phyloP scores from a whole-genome alignment of 2,329 filamentous ascomycete species.

The Curvularia verruculosa region DNA sequence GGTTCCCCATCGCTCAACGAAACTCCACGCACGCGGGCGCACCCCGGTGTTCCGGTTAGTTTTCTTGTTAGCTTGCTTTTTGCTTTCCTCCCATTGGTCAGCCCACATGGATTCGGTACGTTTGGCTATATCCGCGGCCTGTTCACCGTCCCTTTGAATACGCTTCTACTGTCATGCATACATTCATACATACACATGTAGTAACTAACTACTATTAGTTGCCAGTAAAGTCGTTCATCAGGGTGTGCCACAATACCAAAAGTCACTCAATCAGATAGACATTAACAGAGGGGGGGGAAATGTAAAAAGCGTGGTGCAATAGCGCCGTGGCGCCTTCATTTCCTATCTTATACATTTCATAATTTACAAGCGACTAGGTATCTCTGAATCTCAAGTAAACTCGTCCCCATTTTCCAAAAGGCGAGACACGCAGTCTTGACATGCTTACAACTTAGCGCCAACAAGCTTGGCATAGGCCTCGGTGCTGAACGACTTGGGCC shows the following conservation, averaged over 20 bases:
- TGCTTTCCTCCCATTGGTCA: conserved; percentile 6
- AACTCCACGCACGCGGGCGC: conserved; percentile 7
- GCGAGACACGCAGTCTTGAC: conserved; percentile 12
- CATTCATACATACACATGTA: too few species aligned
- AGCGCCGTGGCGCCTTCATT: conserved; percentile 34
- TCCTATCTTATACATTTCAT: conserved; percentile 44
- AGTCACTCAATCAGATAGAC: too few species aligned
- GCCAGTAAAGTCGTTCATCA: conserved; percentile 20
- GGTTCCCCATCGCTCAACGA: conserved; percentile 30
- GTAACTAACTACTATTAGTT: too few species aligned
- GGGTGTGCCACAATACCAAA: conserved; percentile 37
- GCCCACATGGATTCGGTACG: background rate
- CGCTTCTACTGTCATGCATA: too few species aligned
- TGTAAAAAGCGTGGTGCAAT: conserved; percentile 40
- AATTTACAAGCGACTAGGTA: conserved; percentile 46
- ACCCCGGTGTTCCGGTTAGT: conserved; percentile 14
- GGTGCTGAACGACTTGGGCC: conserved; percentile 98
- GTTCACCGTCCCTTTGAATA: background rate
- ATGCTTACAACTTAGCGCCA: conserved; percentile 80
- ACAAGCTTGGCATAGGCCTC: conserved; percentile 95
- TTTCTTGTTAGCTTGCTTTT: conserved; percentile 13
- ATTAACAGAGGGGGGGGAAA: too few species aligned
- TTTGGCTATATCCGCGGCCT: conserved; percentile 6
- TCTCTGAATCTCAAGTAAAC: conserved; percentile 31
- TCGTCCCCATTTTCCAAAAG: conserved; percentile 21